Percentiles rank a stretch among this genome's conserved stretches.
Evolutionary conservation across 495 filamentous ascomycete species (phyloP).

Genomic region (Penicillium paradoxum): DNA sequence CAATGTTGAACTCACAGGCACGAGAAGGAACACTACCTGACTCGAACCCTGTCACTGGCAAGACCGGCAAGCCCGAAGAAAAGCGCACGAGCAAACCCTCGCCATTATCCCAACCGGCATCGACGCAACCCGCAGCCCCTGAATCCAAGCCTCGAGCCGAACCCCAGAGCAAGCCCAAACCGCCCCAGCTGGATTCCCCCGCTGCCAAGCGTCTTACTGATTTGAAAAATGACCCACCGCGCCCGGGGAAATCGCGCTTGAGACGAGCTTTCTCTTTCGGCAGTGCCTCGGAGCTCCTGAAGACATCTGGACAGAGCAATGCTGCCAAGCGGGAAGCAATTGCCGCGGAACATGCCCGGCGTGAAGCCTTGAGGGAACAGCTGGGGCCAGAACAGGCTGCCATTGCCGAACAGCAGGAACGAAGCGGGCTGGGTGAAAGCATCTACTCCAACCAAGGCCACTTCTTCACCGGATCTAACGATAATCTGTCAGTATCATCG

Average conservation of each 20-base stretch:
- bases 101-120: conserved; percentile 79
- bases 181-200: conserved; percentile 48
- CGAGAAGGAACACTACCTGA: conserved; percentile 15
- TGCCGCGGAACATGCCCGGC: conserved; percentile 62
- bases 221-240: conserved; percentile 66
- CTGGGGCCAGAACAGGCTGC: conserved; percentile 82
- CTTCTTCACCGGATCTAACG: conserved; percentile 86
- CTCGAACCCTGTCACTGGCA: conserved; percentile 7
- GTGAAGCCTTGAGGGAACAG: conserved; percentile 64
- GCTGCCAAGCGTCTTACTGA: conserved; percentile 77
- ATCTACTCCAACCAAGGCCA: conserved; percentile 88
- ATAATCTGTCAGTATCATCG: conserved; percentile 95
- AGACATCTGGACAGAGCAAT: conserved; percentile 64
- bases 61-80: conserved; percentile 23
- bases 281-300: conserved; percentile 86
- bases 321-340: conserved; percentile 46
- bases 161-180: conserved; percentile 20
- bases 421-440: conserved; percentile 80
- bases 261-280: conserved; percentile 96
- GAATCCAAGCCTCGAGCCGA: conserved; percentile 15
- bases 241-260: conserved; percentile 78
- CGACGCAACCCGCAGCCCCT: conserved; percentile 45
- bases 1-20: conserved; percentile 9
- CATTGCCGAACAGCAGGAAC: conserved; percentile 88
- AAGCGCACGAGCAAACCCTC: conserved; percentile 75